phyloP scores from a whole-genome alignment of 202 grass and related monocot species.

The Tripidium arundinaceum region DNA sequence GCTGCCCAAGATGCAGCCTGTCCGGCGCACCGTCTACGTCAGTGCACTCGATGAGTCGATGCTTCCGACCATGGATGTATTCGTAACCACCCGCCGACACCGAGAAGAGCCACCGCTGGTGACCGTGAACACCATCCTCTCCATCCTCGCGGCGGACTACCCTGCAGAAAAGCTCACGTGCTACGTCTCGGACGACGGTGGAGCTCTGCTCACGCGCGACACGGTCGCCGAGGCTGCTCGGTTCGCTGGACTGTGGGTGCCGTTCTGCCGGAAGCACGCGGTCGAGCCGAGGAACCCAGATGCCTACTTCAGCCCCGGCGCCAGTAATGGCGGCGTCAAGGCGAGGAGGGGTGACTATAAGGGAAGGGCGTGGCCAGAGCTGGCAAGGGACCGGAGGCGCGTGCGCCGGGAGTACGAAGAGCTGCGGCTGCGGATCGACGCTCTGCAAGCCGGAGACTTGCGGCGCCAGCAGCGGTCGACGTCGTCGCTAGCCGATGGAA shows the following conservation, averaged over 20 bases:
- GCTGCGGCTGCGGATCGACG: slow-evolving; percentile 36
- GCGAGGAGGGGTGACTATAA: slow-evolving; percentile 21
- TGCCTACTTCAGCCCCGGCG: slow-evolving; percentile 27
- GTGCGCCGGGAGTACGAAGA: slow-evolving; percentile 63
- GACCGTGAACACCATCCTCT: slow-evolving; percentile 60
- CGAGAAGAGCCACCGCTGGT: slow-evolving; percentile 48
- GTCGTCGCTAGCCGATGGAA: too few relatives aligned
- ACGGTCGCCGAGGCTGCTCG: slow-evolving; percentile 25
- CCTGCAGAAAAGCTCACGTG: slow-evolving; percentile 42
- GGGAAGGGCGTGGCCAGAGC: slow-evolving; percentile 31
- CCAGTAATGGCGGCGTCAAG: slow-evolving; percentile 8
- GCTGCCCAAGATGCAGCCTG: slow-evolving; percentile 33
- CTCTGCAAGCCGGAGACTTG: slow-evolving; percentile 7
- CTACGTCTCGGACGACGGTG: slow-evolving; percentile 56
- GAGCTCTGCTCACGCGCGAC: slow-evolving; percentile 33
- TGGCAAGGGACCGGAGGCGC: slow-evolving; percentile 39
- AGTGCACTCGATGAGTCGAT: background rate
- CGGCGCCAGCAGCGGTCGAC: too few relatives aligned
- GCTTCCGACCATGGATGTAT: slow-evolving; percentile 44
- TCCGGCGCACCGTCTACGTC: slow-evolving; percentile 4
- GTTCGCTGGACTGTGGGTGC: slow-evolving; percentile 53
- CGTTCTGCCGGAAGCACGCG: slow-evolving; percentile 52
- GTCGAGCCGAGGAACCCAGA: slow-evolving; percentile 54
- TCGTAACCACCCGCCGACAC: slow-evolving; percentile 58
- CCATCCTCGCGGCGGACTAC: slow-evolving; percentile 57